These are phyloP conservation scores for Nymphaea colorata DNA, from an alignment of 164 flowering plant species.

Conservation along the genomic window DNA sequence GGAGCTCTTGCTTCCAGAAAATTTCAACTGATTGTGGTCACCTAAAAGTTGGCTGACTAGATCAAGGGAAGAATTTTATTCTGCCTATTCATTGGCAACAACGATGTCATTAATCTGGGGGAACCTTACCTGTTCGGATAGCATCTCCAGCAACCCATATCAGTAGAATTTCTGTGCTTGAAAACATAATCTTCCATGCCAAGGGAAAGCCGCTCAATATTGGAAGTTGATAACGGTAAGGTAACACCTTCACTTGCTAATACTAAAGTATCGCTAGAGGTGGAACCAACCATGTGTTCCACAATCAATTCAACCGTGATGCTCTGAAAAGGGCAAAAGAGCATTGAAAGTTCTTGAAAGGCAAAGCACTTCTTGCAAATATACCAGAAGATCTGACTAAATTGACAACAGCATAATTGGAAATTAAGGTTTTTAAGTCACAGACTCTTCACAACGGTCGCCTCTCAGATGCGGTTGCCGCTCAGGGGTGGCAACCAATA, in stretches of 20 bases:
- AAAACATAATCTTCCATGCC: slow-evolving; percentile 59
- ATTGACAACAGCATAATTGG: too few species aligned
- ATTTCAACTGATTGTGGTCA: too few species aligned
- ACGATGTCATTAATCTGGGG: too few species aligned
- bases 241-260: slow-evolving; percentile 24
- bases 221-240: slow-evolving; percentile 21
- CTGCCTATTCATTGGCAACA: too few species aligned
- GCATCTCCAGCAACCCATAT: slow-evolving; percentile 36
- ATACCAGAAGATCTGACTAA: too few species aligned
- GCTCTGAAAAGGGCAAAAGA: slow-evolving; percentile 24
- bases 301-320: slow-evolving; percentile 45
- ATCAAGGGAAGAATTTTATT: too few species aligned
- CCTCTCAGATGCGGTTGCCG: background rate
- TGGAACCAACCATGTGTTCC: slow-evolving; percentile 18
- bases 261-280: slow-evolving; percentile 24
- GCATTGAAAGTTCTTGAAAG: background rate
- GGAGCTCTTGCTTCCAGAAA: too few species aligned
- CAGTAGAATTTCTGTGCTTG: slow-evolving; percentile 42
- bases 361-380: too few species aligned
- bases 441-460: too few species aligned
- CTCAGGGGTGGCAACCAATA: too few species aligned
- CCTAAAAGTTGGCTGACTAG: too few species aligned
- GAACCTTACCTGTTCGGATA: slow-evolving; percentile 34
- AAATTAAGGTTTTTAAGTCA: too few species aligned
- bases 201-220: slow-evolving; percentile 36